Evolutionary conservation across 148 eudicot species (phyloP).

Genomic region (Fagopyrum homotropicum): DNA sequence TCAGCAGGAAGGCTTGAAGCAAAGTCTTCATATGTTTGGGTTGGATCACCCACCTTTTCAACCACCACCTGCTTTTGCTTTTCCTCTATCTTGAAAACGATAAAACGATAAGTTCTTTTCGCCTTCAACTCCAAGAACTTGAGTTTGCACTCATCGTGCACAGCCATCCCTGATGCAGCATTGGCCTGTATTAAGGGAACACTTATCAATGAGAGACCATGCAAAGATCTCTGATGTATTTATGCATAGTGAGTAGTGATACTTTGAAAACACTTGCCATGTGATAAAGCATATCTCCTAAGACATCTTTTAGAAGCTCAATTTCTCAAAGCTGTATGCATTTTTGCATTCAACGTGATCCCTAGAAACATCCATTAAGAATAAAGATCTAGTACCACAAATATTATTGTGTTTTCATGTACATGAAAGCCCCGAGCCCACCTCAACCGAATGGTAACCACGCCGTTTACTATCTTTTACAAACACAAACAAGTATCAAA

Average conservation of each 20-base stretch:
- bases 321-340: neutral
- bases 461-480: neutral
- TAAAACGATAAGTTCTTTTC: constrained; percentile 13
- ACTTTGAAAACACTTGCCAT: neutral
- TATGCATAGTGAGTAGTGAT: neutral
- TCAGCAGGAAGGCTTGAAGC: constrained; percentile 15
- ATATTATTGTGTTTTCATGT: neutral
- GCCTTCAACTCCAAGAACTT: constrained; percentile 13
- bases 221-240: neutral
- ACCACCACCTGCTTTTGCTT: constrained; percentile 14
- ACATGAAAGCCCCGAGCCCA: neutral
- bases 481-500: neutral
- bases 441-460: neutral
- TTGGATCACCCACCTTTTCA: constrained; percentile 15
- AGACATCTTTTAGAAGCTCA: neutral
- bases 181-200: constrained; percentile 12
- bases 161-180: constrained; percentile 16
- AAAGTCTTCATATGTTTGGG: constrained; percentile 13
- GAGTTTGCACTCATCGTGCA: constrained; percentile 14
- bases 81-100: constrained; percentile 12
- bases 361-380: neutral
- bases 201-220: neutral
- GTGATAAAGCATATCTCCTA: neutral
- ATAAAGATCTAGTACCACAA: neutral
- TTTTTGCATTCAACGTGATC: neutral